These are phyloP conservation scores for Aspergillus nomiae DNA, from an alignment of 2,329 filamentous ascomycete species.

Conservation along the genomic window DNA sequence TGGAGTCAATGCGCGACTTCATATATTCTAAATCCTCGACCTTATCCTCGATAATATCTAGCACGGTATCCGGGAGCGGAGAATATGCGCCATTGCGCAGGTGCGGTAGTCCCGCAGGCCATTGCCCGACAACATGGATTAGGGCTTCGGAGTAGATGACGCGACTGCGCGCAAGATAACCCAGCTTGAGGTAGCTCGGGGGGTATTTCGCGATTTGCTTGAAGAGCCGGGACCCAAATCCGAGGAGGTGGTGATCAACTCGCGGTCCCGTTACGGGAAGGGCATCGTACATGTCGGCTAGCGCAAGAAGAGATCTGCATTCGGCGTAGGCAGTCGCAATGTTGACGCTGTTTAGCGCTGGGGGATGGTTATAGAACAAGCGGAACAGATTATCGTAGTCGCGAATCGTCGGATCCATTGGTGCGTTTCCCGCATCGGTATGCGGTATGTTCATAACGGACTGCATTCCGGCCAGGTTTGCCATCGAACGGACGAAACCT, in stretches of 20 bases:
- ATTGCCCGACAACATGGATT: conserved; percentile 92
- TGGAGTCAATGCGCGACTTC: conserved; percentile 75
- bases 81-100: conserved; percentile 59
- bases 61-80: conserved; percentile 70
- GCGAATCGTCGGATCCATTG: conserved; percentile 71
- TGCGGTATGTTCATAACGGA: conserved; percentile 55
- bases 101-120: conserved; percentile 78
- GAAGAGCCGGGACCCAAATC: conserved; percentile 88
- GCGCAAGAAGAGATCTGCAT: conserved; percentile 82
- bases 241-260: conserved; percentile 89
- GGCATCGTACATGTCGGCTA: conserved; percentile 95
- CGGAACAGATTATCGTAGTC: conserved; percentile 96
- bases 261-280: conserved; percentile 83
- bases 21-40: conserved; percentile 87
- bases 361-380: conserved; percentile 92
- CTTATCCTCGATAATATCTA: conserved; percentile 93
- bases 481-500: conserved; percentile 84
- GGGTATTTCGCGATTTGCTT: conserved; percentile 97
- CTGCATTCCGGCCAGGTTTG: conserved; percentile 66
- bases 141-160: conserved; percentile 85
- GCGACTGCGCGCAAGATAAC: conserved; percentile 79
- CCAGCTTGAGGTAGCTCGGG: conserved; percentile 85
- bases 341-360: conserved; percentile 78
- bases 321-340: conserved; percentile 92
- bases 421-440: conserved; percentile 60